Conservation (phyloP, 371 early-diverging fungal genomes). For the Actinomortierella ambigua region DNA sequence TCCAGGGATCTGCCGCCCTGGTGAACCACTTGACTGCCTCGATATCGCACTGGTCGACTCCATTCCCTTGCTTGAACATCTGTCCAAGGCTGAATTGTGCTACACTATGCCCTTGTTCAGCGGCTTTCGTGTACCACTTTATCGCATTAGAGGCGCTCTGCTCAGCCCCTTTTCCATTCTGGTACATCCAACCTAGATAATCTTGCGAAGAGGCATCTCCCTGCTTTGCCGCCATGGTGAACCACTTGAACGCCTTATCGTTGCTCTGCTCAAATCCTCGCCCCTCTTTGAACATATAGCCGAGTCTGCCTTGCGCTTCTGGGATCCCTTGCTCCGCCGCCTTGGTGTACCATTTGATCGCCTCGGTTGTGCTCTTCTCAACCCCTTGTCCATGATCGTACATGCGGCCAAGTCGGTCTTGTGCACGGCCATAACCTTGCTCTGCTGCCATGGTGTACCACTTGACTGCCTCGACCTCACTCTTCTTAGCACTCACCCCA, state of each 20-base stretch:
- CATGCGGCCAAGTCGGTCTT: slow-evolving; percentile 77
- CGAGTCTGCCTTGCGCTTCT: slow-evolving; percentile 80
- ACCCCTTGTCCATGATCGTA: slow-evolving; percentile 86
- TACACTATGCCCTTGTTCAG: slow-evolving; percentile 75
- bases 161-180: slow-evolving; percentile 79
- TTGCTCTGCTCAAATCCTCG: slow-evolving; percentile 66
- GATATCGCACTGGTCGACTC: slow-evolving; percentile 61
- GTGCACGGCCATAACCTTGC: slow-evolving; percentile 47
- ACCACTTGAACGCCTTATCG: slow-evolving; percentile 80
- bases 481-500: slow-evolving; percentile 64
- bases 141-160: slow-evolving; percentile 67
- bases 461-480: slow-evolving; percentile 59
- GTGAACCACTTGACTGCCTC: slow-evolving; percentile 76
- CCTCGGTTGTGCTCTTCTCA: slow-evolving; percentile 63
- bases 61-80: slow-evolving; percentile 86
- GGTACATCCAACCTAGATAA: slow-evolving; percentile 76
- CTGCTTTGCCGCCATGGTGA: slow-evolving; percentile 71
- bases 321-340: slow-evolving; percentile 79
- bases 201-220: slow-evolving; percentile 75
- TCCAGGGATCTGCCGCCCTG: slow-evolving; percentile 68
- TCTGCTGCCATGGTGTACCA: slow-evolving; percentile 55
- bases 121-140: slow-evolving; percentile 82
- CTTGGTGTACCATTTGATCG: slow-evolving; percentile 73
- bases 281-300: slow-evolving; percentile 82
- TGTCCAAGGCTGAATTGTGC: slow-evolving; percentile 82